Evolutionary conservation across 2,329 filamentous ascomycete species (phyloP).

Genomic region (Trichophaea hybrida): DNA sequence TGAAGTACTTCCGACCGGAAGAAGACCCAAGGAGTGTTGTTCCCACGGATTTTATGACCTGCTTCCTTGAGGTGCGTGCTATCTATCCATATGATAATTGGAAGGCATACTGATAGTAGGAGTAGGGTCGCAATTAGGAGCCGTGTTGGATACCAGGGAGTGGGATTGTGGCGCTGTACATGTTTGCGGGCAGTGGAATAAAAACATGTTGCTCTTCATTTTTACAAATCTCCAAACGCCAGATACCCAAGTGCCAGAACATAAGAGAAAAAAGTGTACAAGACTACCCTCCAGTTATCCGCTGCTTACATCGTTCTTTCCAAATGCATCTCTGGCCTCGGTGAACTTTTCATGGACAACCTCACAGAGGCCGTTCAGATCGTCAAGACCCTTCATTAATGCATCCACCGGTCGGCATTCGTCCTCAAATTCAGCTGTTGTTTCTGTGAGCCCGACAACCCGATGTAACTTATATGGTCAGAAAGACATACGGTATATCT

Average conservation of each 20-base stretch:
- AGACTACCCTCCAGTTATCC: neutral
- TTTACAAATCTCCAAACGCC: conserved; percentile 17
- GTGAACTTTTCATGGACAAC: conserved; percentile 85
- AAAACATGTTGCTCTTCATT: conserved; percentile 24
- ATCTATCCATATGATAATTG: neutral
- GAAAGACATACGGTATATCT: conserved; percentile 67
- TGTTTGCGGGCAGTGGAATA: conserved; percentile 25
- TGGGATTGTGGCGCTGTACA: neutral
- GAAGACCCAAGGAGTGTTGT: conserved; percentile 61
- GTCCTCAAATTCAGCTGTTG: conserved; percentile 38
- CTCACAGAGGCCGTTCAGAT: conserved; percentile 84
- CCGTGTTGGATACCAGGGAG: neutral
- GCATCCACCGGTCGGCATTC: conserved; percentile 69
- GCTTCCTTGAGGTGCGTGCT: conserved; percentile 74
- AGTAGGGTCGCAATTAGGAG: conserved; percentile 44
- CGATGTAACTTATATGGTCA: neutral
- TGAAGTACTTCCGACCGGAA: conserved; percentile 91
- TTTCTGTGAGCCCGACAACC: neutral
- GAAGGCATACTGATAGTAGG: conserved; percentile 15
- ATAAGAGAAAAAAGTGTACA: neutral
- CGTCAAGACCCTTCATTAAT: conserved; percentile 74
- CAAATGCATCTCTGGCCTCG: conserved; percentile 49
- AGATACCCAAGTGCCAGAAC: neutral
- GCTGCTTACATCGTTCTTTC: conserved; percentile 26
- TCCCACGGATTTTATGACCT: conserved; percentile 80